Evolutionary conservation across 495 filamentous ascomycete genomes (phyloP), one percentile per base, ranked within the genome.

Genomic region (Penicillium parvum): DNA sequence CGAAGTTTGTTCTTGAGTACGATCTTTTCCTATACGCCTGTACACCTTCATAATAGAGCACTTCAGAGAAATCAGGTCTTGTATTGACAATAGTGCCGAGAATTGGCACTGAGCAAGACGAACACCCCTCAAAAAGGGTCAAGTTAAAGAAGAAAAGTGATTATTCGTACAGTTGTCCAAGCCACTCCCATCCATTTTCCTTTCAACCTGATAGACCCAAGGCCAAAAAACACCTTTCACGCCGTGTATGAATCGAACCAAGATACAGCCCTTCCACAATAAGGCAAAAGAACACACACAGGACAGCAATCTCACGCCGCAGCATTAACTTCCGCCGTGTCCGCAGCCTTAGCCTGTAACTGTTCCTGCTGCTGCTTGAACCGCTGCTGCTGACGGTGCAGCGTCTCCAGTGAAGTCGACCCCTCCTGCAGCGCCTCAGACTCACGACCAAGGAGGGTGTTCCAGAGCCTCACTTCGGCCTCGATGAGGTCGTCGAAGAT

Each of bases 401-500:
- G 38, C 33, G 57, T 63, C 23, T 64, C 53, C 17, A 60, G 36
- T 25, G 49, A 53, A 17, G 50, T 48, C 17, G 57, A 36, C 19
- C 52, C 44, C 19, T 57, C 47, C 29, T 50, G 30, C 25, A 49
- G 29, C 11, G 57, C 30, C 17, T 43, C 19, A 17, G 50, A 15
- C 21, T 23, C 41, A 26, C 35, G 22, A 5, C 57, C 55, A 2
- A 69, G 59, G 15, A 74, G 55, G 6, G 62, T 60, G 20, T 55
- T 64, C 28, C 69, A 65, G 5, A 75, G 52, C 28, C 65, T 64
- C 12, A 77, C 32, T 53, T 84, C 77, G 2, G 65, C 72, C 49
- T 83, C 78, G 55, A 82, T 73, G 22, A 75, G 43, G 44, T 82
- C 78, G 34, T 79, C 76, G 11, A 84, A 63, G 18, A 83, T 51